phyloP scores from a whole-genome alignment of 257 asterid genomes.

The Cruciata laevipes region DNA sequence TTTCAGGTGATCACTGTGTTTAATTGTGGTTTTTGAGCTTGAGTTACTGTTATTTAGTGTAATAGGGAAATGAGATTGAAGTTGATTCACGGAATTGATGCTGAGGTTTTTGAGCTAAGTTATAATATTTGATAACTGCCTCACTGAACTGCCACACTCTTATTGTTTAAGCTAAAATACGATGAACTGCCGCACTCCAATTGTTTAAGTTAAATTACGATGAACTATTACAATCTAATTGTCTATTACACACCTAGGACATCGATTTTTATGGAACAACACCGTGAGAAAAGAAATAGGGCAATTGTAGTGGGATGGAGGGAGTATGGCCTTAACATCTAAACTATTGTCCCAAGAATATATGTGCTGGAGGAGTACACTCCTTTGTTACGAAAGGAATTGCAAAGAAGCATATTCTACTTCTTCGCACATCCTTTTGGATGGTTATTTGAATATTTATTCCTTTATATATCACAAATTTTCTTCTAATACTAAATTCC shows the following conservation, averaged over 20 bases:
- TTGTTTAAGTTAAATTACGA: too few species aligned
- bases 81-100: neutral
- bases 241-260: too few species aligned
- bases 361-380: neutral
- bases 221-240: too few species aligned
- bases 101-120: neutral
- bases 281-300: neutral
- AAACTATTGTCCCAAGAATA: neutral
- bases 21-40: neutral
- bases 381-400: neutral
- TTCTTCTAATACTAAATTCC: neutral
- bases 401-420: neutral
- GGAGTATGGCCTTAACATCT: neutral
- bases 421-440: neutral
- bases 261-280: too few species aligned
- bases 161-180: too few species aligned
- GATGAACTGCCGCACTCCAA: too few species aligned
- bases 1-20: constrained; percentile 49
- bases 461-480: too few species aligned
- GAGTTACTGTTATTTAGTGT: neutral
- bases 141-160: too few species aligned
- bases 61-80: neutral
- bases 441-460: neutral
- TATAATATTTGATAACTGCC: neutral
- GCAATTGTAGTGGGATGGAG: too few species aligned